Conservation (phyloP, 805 yeast species). For the Suhomyces sp. region DNA sequence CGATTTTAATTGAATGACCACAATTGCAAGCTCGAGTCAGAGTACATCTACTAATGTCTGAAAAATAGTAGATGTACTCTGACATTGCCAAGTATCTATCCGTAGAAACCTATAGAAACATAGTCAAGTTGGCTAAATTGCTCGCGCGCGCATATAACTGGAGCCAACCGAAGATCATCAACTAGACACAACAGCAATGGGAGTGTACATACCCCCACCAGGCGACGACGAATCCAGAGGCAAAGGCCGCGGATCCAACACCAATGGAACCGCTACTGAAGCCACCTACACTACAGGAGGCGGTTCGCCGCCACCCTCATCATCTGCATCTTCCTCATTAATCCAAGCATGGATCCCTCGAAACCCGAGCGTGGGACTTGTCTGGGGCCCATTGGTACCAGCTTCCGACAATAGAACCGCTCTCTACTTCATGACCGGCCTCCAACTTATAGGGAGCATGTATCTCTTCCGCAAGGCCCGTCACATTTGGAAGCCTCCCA, state of each 20-base stretch:
- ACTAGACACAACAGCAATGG: conserved; percentile 17
- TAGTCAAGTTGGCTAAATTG: neutral
- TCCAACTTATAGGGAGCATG: conserved; percentile 53
- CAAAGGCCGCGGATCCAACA: conserved; percentile 4
- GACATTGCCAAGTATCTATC: no score
- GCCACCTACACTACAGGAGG: conserved; percentile 1
- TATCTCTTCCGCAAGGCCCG: conserved; percentile 18
- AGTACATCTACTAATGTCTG: no score
- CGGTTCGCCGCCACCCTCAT: conserved; percentile 10
- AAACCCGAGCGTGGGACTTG: conserved; percentile 14
- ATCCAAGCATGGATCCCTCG: conserved; percentile 9
- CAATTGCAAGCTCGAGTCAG: neutral
- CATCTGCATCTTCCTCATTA: conserved; percentile 6
- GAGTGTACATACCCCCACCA: conserved; percentile 37
- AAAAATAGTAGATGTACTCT: no score
- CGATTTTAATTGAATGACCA: neutral
- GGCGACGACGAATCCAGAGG: conserved; percentile 9
- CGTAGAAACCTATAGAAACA: neutral
- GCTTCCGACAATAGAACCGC: conserved; percentile 63
- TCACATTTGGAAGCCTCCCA: conserved; percentile 11
- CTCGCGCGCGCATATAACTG: neutral
- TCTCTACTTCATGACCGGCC: conserved; percentile 47
- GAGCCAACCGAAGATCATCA: neutral
- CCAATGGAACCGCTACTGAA: neutral
- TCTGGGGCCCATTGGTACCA: conserved; percentile 72